A percentile compares a stretch with the other conserved stretches of the same genome.
These are phyloP conservation scores for Hypoxylon sp. DNA, from an alignment of 2,329 filamentous ascomycete species.

Conservation along the genomic window DNA sequence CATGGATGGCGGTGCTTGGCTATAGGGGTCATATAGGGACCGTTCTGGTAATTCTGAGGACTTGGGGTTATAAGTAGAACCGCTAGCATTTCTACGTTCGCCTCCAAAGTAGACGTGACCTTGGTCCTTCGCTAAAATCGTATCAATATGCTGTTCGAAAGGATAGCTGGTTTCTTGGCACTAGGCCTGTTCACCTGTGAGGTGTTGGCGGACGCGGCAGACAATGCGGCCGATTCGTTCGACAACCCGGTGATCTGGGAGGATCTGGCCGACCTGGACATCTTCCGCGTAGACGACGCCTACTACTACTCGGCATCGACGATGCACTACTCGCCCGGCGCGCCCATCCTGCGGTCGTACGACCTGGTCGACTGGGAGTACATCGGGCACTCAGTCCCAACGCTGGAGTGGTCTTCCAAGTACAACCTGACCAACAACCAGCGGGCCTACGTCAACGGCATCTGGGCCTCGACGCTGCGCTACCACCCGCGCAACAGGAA, in stretches of 20 bases:
- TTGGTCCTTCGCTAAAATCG: neutral
- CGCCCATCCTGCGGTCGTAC: slow-evolving; percentile 57
- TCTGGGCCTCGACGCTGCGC: slow-evolving; percentile 38
- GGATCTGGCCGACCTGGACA: slow-evolving; percentile 59
- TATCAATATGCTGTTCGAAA: neutral
- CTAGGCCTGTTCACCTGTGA: neutral
- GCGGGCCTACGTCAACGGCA: slow-evolving; percentile 37
- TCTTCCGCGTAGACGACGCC: slow-evolving; percentile 49
- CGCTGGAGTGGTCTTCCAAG: slow-evolving; percentile 25
- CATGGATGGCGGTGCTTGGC: too few relatives aligned
- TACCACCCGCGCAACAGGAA: slow-evolving; percentile 33
- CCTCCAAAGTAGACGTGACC: neutral
- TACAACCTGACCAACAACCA: slow-evolving; percentile 25
- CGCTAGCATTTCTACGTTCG: neutral
- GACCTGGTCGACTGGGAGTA: slow-evolving; percentile 57
- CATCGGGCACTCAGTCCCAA: slow-evolving; percentile 48
- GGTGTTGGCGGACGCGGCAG: neutral
- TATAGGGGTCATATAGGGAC: too few relatives aligned
- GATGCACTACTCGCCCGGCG: slow-evolving; percentile 59
- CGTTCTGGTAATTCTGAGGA: neutral
- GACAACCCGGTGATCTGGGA: slow-evolving; percentile 60
- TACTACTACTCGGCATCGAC: slow-evolving; percentile 60
- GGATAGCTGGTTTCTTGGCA: neutral
- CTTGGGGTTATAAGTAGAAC: neutral
- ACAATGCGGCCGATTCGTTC: slow-evolving; percentile 37